These are phyloP conservation scores for Solanum hybrid DNA, from an alignment of 305 asterid species.

Conservation along the genomic window DNA sequence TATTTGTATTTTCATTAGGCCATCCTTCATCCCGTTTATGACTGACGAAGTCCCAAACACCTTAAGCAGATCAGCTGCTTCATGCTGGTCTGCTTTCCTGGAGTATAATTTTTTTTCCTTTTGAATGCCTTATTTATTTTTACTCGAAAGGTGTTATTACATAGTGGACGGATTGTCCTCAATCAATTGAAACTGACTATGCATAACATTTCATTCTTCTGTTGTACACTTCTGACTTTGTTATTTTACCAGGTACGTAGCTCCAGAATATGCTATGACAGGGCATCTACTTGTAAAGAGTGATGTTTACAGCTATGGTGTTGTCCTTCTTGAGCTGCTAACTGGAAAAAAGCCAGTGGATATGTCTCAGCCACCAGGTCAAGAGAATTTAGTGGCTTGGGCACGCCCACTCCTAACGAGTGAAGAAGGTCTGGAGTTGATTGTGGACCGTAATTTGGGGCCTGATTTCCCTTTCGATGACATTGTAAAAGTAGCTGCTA, in stretches of 20 bases:
- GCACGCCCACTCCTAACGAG: slow-evolving; percentile 74
- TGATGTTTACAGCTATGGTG: slow-evolving; percentile 95
- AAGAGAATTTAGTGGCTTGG: slow-evolving; percentile 89
- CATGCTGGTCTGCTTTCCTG: neutral
- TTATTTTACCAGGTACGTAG: slow-evolving; percentile 55
- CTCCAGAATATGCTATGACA: slow-evolving; percentile 99
- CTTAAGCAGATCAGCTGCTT: neutral
- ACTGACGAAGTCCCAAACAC: neutral
- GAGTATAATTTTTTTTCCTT: neutral
- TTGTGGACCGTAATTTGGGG: slow-evolving; percentile 49
- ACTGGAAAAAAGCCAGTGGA: slow-evolving; percentile 91
- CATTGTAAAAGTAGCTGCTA: slow-evolving; percentile 82
- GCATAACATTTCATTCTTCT: neutral
- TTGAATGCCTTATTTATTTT: neutral
- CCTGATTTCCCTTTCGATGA: slow-evolving; percentile 50
- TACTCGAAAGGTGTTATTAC: neutral
- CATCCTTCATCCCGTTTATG: neutral
- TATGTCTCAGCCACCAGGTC: slow-evolving; percentile 91
- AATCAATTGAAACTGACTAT: neutral
- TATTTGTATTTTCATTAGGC: neutral
- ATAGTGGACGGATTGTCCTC: neutral
- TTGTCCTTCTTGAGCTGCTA: slow-evolving; percentile 95
- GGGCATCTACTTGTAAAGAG: slow-evolving; percentile 97
- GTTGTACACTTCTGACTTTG: slow-evolving; percentile 4
- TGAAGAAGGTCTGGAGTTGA: slow-evolving; percentile 45